These are phyloP conservation scores for Neurospora sp. DNA, from an alignment of 495 filamentous ascomycete genomes.

Conservation along the genomic window DNA sequence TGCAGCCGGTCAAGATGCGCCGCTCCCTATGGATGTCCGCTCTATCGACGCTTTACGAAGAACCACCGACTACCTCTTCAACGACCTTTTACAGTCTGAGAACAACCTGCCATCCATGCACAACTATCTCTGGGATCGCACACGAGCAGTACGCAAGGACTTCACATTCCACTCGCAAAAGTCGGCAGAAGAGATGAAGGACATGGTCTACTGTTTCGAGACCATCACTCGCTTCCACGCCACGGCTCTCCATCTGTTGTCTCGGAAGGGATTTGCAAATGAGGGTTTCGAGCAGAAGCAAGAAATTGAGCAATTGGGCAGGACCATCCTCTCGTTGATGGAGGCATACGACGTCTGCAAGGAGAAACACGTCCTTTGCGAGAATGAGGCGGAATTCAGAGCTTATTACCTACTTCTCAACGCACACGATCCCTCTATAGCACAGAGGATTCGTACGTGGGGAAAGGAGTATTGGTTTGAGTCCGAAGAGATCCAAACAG, in stretches of 20 bases:
- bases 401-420: constrained; percentile 85
- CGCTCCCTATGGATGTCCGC: constrained; percentile 85
- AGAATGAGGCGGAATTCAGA: constrained; percentile 82
- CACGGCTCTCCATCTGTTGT: constrained; percentile 73
- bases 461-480: constrained; percentile 63
- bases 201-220: constrained; percentile 77
- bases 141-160: constrained; percentile 83
- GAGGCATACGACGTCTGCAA: constrained; percentile 77
- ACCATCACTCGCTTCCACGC: constrained; percentile 88
- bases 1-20: constrained; percentile 83
- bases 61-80: constrained; percentile 75
- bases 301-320: constrained; percentile 85
- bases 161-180: constrained; percentile 77
- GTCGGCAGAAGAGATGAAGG: constrained; percentile 45
- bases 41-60: constrained; percentile 63
- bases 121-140: constrained; percentile 90
- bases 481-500: constrained; percentile 41
- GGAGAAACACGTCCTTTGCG: constrained; percentile 32
- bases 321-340: constrained; percentile 76
- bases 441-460: constrained; percentile 68
- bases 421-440: constrained; percentile 62
- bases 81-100: constrained; percentile 56
- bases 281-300: constrained; percentile 79
- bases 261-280: constrained; percentile 46
- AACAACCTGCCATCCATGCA: constrained; percentile 60